Evolutionary conservation across 768 basidiomycete species (phyloP).

Genomic region (Mycena olivaceomarginata): DNA sequence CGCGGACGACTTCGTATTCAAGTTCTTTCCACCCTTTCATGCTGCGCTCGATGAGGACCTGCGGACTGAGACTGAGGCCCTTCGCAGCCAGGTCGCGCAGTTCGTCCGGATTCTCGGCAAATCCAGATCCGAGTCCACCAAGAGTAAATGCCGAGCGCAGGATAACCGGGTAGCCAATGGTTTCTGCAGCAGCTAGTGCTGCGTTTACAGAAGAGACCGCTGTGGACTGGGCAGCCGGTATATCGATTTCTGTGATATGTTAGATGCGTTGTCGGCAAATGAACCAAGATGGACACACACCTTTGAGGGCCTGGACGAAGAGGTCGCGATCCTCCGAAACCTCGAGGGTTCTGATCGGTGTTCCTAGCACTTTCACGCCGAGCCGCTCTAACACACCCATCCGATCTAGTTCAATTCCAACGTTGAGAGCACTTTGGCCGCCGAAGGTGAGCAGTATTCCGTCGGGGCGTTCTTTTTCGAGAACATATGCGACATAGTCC

Average conservation of each 20-base stretch:
- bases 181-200: slow-evolving; percentile 92
- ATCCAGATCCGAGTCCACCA: slow-evolving; percentile 98
- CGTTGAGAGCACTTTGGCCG: slow-evolving; percentile 98
- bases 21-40: slow-evolving; percentile 99
- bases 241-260: slow-evolving; percentile 88
- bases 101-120: slow-evolving; percentile 96
- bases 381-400: slow-evolving; percentile 97
- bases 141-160: slow-evolving; percentile 97
- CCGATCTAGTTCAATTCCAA: slow-evolving; percentile 96
- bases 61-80: slow-evolving; percentile 92
- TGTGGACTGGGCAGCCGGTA: slow-evolving; percentile 96
- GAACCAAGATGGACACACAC: slow-evolving; percentile 62
- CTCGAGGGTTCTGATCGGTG: slow-evolving; percentile 95
- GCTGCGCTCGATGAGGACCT: slow-evolving; percentile 97
- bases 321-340: slow-evolving; percentile 98
- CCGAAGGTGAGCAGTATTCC: slow-evolving; percentile 98
- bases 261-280: slow-evolving; percentile 9
- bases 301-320: slow-evolving; percentile 97
- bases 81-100: slow-evolving; percentile 95
- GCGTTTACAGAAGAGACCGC: slow-evolving; percentile 97
- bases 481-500: slow-evolving; percentile 98
- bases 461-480: slow-evolving; percentile 98
- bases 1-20: slow-evolving; percentile 99
- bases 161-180: slow-evolving; percentile 98
- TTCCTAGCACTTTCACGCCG: slow-evolving; percentile 95